Percentiles rank a stretch among this genome's conserved stretches.
Evolutionary conservation across 2,329 filamentous ascomycete species (phyloP).

Genomic region (Chrysosporium keratinophilum): DNA sequence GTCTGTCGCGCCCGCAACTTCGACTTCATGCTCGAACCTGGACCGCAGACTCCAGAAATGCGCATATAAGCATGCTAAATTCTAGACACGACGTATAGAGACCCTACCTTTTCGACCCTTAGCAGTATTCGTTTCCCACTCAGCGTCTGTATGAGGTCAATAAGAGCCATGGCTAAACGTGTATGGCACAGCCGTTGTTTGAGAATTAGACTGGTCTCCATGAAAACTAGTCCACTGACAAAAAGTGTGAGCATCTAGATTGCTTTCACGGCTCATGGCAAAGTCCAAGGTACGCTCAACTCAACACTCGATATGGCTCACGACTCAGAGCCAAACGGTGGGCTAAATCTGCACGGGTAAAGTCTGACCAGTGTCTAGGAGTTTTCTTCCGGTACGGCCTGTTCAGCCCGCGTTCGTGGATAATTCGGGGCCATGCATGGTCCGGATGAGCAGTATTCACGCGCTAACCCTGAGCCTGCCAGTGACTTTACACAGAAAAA

Average conservation of each 20-base stretch:
- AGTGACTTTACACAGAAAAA: constrained; percentile 37
- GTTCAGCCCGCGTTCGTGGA: not conserved
- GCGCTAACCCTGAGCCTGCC: constrained; percentile 28
- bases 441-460: constrained; percentile 7
- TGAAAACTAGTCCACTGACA: not conserved
- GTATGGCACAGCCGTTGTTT: constrained; percentile 12
- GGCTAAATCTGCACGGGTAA: not conserved
- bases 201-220: not conserved
- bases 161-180: constrained; percentile 11
- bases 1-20: not conserved
- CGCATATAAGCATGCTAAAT: not conserved
- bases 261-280: constrained; percentile 48
- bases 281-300: constrained; percentile 53
- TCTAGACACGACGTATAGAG: not conserved
- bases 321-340: not conserved
- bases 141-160: not conserved
- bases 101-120: not conserved
- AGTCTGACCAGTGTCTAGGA: constrained; percentile 20
- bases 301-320: not conserved
- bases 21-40: too few relatives aligned
- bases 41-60: not conserved
- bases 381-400: constrained; percentile 41
- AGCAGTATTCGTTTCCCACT: too few relatives aligned
- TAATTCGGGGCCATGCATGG: not conserved
- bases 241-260: constrained; percentile 20